Conservation (phyloP, 352 stramenopile genomes). For the Peronospora destructor region DNA sequence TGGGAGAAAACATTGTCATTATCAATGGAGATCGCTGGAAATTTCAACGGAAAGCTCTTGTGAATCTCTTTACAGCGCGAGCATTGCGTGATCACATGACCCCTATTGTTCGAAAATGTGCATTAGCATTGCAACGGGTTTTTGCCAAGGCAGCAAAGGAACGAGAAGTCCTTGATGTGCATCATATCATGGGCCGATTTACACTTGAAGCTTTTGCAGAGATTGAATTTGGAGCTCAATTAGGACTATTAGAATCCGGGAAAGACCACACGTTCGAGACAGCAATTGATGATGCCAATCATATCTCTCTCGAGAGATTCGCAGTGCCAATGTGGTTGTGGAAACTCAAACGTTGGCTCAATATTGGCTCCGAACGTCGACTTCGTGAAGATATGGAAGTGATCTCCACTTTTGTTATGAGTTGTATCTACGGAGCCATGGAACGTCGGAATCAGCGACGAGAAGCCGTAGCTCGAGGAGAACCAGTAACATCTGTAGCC, state of each 20-base stretch:
- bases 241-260: constrained; percentile 27
- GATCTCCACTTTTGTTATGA: constrained; percentile 30
- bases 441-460: constrained; percentile 13
- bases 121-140: constrained; percentile 20
- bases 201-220: constrained; percentile 41
- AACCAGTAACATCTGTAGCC: constrained; percentile 10
- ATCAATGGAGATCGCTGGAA: constrained; percentile 41
- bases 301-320: constrained; percentile 26
- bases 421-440: constrained; percentile 20
- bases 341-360: constrained; percentile 44
- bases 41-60: constrained; percentile 36
- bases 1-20: constrained; percentile 43
- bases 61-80: constrained; percentile 38
- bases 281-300: constrained; percentile 31
- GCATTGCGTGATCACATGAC: constrained; percentile 37
- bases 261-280: constrained; percentile 32
- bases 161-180: constrained; percentile 18
- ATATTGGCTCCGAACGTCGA: constrained; percentile 25
- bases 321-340: constrained; percentile 30
- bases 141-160: constrained; percentile 12
- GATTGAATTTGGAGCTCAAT: constrained; percentile 37
- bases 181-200: constrained; percentile 33
- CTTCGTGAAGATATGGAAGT: constrained; percentile 19
- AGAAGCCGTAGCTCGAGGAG: constrained; percentile 14
- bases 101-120: constrained; percentile 29